These are phyloP conservation scores for Bolboschoenus planiculmis DNA, from an alignment of 176 grass and related monocot species.

Conservation along the genomic window DNA sequence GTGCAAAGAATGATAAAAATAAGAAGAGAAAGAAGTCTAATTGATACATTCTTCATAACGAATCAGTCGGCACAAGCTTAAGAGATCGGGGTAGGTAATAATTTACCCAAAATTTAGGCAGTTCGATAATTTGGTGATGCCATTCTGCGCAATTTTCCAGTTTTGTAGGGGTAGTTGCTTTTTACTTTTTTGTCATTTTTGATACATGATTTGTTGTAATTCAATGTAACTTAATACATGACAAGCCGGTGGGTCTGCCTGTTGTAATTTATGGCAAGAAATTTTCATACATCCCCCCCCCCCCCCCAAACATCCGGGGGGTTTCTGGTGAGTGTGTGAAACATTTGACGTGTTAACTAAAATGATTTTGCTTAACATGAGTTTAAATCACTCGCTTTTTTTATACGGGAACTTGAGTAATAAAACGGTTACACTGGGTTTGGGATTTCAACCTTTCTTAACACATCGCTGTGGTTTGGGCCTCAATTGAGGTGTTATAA, in stretches of 20 bases:
- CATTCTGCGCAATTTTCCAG: neutral
- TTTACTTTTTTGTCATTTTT: neutral
- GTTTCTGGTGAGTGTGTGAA: neutral
- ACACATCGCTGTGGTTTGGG: too few species aligned
- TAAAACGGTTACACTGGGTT: too few species aligned
- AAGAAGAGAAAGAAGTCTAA: constrained; percentile 29
- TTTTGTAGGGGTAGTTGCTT: neutral
- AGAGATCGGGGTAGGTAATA: neutral
- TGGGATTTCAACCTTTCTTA: too few species aligned
- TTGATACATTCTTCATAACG: constrained; percentile 16
- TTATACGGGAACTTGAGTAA: too few species aligned
- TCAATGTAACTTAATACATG: neutral
- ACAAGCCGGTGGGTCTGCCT: neutral
- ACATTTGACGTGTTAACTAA: neutral
- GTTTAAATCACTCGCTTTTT: too few species aligned
- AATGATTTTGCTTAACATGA: too few species aligned
- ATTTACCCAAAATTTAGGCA: neutral
- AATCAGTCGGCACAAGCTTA: too few species aligned
- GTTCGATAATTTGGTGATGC: neutral
- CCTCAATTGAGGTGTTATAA: neutral
- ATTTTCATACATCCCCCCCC: neutral
- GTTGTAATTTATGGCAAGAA: neutral
- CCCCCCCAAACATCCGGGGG: too few species aligned
- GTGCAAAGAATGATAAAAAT: constrained; percentile 23
- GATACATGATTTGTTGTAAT: neutral